Evolutionary conservation across 176 grass and related monocot genomes (phyloP).

Genomic region (Musa itinerans): DNA sequence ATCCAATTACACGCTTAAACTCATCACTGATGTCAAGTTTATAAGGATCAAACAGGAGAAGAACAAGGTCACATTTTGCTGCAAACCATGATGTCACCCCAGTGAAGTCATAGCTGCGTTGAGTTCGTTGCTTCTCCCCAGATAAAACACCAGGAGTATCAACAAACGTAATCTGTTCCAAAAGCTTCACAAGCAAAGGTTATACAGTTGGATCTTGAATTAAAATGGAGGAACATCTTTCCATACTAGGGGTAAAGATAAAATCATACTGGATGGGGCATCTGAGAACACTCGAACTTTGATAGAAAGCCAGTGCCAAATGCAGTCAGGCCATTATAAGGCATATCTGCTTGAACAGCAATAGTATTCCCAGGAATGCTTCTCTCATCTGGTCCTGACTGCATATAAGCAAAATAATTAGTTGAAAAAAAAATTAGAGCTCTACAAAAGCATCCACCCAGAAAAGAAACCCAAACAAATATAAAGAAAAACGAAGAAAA

Average conservation of each 20-base stretch:
- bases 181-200: conserved; percentile 40
- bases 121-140: conserved; percentile 23
- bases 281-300: conserved; percentile 98
- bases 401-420: conserved; percentile 11
- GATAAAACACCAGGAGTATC: conserved; percentile 77
- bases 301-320: conserved; percentile 89
- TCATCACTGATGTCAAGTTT: conserved; percentile 25
- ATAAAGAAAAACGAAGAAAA: neutral
- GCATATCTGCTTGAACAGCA: conserved; percentile 99
- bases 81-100: conserved; percentile 23
- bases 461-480: neutral
- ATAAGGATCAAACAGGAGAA: conserved; percentile 19
- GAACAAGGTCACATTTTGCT: conserved; percentile 20
- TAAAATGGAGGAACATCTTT: neutral
- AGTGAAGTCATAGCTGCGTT: conserved; percentile 23
- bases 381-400: conserved; percentile 94
- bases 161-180: conserved; percentile 93
- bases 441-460: too few species aligned
- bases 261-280: conserved; percentile 88
- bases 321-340: conserved; percentile 80
- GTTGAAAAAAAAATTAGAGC: neutral
- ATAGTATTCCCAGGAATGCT: conserved; percentile 93
- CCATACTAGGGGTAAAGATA: neutral
- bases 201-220: neutral
- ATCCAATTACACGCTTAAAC: conserved; percentile 21